A percentile compares a stretch with the other conserved stretches of the same genome.
Conservation (phyloP, 257 asterid species). For the Gynochthodes officinalis region DNA sequence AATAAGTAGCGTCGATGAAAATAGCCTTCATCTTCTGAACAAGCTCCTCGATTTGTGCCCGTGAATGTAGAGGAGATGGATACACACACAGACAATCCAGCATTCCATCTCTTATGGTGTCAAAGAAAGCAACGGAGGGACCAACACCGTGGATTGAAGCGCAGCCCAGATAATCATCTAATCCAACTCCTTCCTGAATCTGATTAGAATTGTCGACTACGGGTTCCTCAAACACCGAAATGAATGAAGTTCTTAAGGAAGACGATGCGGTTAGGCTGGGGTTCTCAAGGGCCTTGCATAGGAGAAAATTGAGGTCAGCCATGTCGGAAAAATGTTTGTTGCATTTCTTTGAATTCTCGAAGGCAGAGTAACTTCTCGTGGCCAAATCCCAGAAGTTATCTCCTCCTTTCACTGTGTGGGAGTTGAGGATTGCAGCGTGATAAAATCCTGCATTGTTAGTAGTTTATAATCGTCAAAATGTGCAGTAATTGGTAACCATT, state of each 20-base stretch:
- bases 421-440: conserved; percentile 58
- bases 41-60: conserved; percentile 55
- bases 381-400: conserved; percentile 61
- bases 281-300: conserved; percentile 59
- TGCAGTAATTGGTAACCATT: background rate
- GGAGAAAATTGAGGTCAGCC: conserved; percentile 65
- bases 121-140: conserved; percentile 65
- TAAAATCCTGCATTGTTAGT: conserved; percentile 44
- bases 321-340: conserved; percentile 63
- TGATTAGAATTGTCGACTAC: conserved; percentile 39
- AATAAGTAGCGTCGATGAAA: conserved; percentile 19
- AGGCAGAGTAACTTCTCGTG: conserved; percentile 29
- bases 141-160: conserved; percentile 69
- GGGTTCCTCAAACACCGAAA: conserved; percentile 70
- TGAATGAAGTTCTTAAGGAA: conserved; percentile 48
- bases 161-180: conserved; percentile 62
- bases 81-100: conserved; percentile 65
- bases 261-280: conserved; percentile 58
- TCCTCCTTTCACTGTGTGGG: conserved; percentile 37
- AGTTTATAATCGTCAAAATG: background rate
- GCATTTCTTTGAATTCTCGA: conserved; percentile 36
- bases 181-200: conserved; percentile 36
- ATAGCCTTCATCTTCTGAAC: conserved; percentile 43
- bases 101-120: conserved; percentile 54
- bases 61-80: conserved; percentile 67